Base-by-base conservation (phyloP, 1,139 yeast species). In the Geotrichum aggregatum region DNA sequence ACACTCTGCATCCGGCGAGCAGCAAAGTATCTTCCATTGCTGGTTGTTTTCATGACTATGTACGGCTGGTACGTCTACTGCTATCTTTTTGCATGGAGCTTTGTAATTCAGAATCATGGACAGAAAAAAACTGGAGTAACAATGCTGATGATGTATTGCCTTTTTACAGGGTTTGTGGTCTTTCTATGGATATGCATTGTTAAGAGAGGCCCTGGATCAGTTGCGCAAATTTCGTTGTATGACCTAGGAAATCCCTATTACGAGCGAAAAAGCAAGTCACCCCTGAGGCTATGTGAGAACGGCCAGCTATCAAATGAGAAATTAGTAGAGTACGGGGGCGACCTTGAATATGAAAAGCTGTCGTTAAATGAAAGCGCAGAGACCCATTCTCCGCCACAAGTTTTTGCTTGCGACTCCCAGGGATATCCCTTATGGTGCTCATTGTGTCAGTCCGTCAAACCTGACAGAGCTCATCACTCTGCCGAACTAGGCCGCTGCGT, bases 401-500 rank as follows among this genome's bases (percentile, higher is more conserved):
- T 61, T 2, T 72, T 66, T 52, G 49, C 63, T 44, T 69, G 75
- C 45, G 75, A 70, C 41, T 61, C 65, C n/a, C 66, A 68, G 59
- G 81, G 78, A 51, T 74, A 72, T 35, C 77, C 77, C 56, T 71
- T 85, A 46, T 80, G 76, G 66, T 87, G 98, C 65, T 74, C 78
- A 34, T 80, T 80, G 55, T 92, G 98, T 67, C 68, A 75, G 45
- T 80, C 77, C 4, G 82, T 94, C 82, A 92, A 92, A 65, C 97
- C 97, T 0, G 97, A 88, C 64, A 73, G 98, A 52, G 64, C 73
- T 30, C 98, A 92, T 64, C 98, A 92, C 66, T 87, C 97, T 56
- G 82, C 66, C 0, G 70, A 79, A 24, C 82, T 94, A 58, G 77
- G 80, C 10, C 70, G 69, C 49, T 92, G 98, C 68, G 76, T 87